Conservation (phyloP, 176 grass and related monocot species). For the Avena sativa region DNA sequence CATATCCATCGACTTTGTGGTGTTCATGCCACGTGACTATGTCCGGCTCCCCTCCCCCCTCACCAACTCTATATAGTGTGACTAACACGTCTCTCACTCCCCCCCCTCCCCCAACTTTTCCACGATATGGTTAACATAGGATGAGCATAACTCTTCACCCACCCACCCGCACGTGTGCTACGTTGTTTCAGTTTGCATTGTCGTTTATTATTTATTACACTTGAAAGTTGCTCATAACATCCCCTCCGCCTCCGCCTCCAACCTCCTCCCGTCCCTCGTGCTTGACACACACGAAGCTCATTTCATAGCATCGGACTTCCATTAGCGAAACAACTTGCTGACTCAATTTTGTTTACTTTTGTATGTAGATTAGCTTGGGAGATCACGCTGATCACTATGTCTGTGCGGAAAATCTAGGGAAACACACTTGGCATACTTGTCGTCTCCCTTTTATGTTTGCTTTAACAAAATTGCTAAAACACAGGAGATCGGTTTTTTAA, state of each 20-base stretch:
- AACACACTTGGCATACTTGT: no score
- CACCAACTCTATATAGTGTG: not conserved
- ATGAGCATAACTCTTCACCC: not conserved
- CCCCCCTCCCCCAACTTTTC: not conserved
- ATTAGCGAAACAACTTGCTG: not conserved
- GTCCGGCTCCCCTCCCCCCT: not conserved
- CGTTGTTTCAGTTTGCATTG: not conserved
- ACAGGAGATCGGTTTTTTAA: no score
- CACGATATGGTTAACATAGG: not conserved
- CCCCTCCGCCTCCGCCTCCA: not conserved
- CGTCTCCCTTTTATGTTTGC: no score
- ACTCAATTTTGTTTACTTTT: not conserved
- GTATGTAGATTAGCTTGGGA: no score
- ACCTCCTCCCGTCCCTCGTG: no score
- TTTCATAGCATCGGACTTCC: no score
- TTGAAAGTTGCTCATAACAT: not conserved
- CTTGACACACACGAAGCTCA: no score
- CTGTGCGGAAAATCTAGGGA: no score
- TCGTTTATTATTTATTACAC: not conserved
- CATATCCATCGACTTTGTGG: not conserved
- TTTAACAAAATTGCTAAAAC: no score
- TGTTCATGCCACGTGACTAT: not conserved
- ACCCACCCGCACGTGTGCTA: not conserved
- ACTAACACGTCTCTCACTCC: no score
- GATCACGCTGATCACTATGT: no score